Evolutionary conservation across 1,139 yeast species (phyloP), one percentile per base, ranked within the genome.

Genomic region (Yamadazyma sp.): DNA sequence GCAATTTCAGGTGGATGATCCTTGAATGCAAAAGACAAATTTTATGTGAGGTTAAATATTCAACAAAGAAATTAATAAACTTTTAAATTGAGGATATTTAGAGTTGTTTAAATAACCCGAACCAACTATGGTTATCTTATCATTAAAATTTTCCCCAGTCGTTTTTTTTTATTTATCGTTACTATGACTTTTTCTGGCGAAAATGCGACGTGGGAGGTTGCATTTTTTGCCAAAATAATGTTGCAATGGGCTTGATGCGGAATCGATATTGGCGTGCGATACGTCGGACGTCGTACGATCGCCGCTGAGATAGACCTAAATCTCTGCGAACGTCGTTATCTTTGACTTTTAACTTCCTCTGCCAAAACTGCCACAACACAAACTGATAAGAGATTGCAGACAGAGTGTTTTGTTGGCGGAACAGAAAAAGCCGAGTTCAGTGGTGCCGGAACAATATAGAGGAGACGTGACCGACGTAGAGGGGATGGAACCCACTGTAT

Each of bases 171-270:
- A 27, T 27, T 27, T 27, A 27, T 27, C 29, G 29, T 27, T 27
- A 27, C 29, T 7, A 12, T 27, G 13, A 6, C 6, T 25, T 25
- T 25, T 25, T 25, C 9, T 12, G 12, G 28, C 14, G 15, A 15
- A 27, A 27, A 27, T 27, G 29, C 29, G 29, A 27, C 29, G 29
- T 27, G 29, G 6, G 29, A 27, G 29, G 29, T 27, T 27, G 12
- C 29, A 27, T 27, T 27, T 27, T 27, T 27, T 14, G 16, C 20
- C 18, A 27, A 27, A 27, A 27, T 18, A 27, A 27, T 27, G 29
- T 27, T 27, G 29, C 29, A 27, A 13, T 27, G 14, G 15, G 14
- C 3, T n/a, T 5, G n/a, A 7, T 4, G 25, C 7, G n/a, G n/a
- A n/a, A n/a, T n/a, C n/a, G n/a, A n/a, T n/a, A n/a, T n/a, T n/a